Base-by-base conservation (phyloP, 495 filamentous ascomycete species). In the Podospora fimiseda region DNA sequence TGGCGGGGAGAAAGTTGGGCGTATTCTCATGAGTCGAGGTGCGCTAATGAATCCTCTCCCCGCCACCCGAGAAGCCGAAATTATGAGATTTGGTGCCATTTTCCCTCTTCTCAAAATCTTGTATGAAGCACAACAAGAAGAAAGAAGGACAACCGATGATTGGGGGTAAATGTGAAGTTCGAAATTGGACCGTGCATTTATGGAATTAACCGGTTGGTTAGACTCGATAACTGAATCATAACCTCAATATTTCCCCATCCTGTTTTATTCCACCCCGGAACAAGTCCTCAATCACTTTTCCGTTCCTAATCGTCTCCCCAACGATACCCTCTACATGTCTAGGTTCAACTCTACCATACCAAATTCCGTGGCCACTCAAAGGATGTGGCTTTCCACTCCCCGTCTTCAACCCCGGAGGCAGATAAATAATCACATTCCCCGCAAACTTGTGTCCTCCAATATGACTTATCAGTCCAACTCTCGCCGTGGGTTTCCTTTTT, bases 391-490 rank as follows among this genome's bases (percentile, higher is more conserved):
- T 55, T 1, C 70, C 73, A 6, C 59, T 62, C 20, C 23, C 50
- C 6, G 62, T 70, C 57, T 64, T 73, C 38, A 73, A 47, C 0
- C 54, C 52, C 3, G 83, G 84, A 2, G 92, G 92, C 2, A 96
- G 70, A 65, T 96, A 97, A 1, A 96, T 70, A 44, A 96, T 90
- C 13, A 96, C 83, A 71, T 97, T 97, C 2, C 92, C 92, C 0
- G 92, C 92, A 61, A 85, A 96, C 56, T 93, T 93, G 59, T 96
- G 92, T 1, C 92, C 92, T 0, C 90, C 89, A 49, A 97, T 80
- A 71, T 97, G 92, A 64, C 87, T 92, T 52, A 92, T 89, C 43
- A 86, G 65, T 1, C 81, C 89, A 5, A 96, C 78, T 55, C 82
- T 75, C 2, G 78, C 80, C 43, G 72, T 70, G 15, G 46, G 57